Conservation (phyloP, 768 basidiomycete genomes). For the Candolleomyces aberdarensis region DNA sequence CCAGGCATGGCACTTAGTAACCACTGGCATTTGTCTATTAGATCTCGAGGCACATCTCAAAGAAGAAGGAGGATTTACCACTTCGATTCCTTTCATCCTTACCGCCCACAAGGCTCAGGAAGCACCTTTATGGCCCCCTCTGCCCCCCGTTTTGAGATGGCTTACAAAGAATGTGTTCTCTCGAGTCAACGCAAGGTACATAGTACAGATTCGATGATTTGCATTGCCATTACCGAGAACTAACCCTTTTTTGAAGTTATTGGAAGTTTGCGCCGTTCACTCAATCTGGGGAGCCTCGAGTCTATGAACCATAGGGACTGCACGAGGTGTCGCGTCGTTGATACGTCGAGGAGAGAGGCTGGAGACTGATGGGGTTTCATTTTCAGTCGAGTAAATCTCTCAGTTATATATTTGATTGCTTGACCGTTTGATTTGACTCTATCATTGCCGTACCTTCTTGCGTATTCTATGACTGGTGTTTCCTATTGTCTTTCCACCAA, state of each 20-base stretch:
- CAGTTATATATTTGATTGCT: neutral
- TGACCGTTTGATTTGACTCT: neutral
- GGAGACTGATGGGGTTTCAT: neutral
- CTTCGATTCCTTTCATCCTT: slow-evolving; percentile 17
- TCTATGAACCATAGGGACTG: neutral
- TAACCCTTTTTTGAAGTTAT: slow-evolving; percentile 11
- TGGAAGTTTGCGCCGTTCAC: slow-evolving; percentile 24
- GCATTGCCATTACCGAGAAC: neutral
- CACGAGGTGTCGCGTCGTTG: neutral
- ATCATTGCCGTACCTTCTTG: too few relatives aligned
- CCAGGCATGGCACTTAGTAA: too few relatives aligned
- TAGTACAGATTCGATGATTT: neutral
- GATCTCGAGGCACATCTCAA: slow-evolving; percentile 21
- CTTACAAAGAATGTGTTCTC: slow-evolving; percentile 15
- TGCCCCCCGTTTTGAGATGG: slow-evolving; percentile 18
- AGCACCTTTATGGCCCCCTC: slow-evolving; percentile 19
- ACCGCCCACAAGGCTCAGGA: slow-evolving; percentile 18
- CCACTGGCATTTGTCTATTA: neutral
- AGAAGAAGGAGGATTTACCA: slow-evolving; percentile 8
- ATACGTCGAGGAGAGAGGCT: neutral
- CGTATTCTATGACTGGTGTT: too few relatives aligned
- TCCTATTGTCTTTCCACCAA: too few relatives aligned
- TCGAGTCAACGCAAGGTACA: slow-evolving; percentile 13
- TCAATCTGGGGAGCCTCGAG: slow-evolving; percentile 12
- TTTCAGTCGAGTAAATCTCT: neutral